Evolutionary conservation across 202 grass and related monocot genomes (phyloP), one percentile per base, ranked within the genome.

Genomic region (Hordeum pubiflorum): DNA sequence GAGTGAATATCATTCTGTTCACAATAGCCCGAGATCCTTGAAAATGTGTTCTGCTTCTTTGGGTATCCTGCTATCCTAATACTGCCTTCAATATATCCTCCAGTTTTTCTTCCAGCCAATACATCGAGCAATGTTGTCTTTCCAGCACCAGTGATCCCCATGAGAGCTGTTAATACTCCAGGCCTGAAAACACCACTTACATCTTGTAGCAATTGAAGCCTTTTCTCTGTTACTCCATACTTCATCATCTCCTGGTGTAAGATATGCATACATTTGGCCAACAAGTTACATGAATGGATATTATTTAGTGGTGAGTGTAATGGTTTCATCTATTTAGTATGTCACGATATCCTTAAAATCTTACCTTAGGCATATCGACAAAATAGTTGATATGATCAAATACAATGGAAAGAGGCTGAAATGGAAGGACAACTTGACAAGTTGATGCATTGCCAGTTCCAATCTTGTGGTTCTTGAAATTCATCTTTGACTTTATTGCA

Each of bases 121-220:
- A 93, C 91, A 84, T 93, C 91, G 3, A 93, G 66, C 52, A 93
- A 33, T 73, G 88, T 93, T 78, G 91, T 93, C 63, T 93, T 93
- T 20, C 91, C 91, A 46, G 91, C 91, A 58, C 88, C 91, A 41
- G 85, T 93, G 32, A 88, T 60, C 2, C 91, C 91, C 88, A 93
- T 90, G 5, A 93, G 36, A 29, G 83, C 91, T 69, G 89, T 89
- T 74, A 91, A 65, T 7, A 94, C 74, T n/a, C 91, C 91, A 39
- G 91, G 86, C 60, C 74, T 94, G 22, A 94, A 94, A 64, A 84
- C 77, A 76, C 91, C 91, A 57, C 86, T 91, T 48, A 91, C 83
- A 75, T 87, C 86, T 78, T 69, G 73, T 67, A 94, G 71, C 7
- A 91, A 62, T 78, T 91, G 83, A 79, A 94, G 89, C 39, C 54